Evolutionary conservation across 345 rosid species (phyloP).

Genomic region (Linum usitatissimum): DNA sequence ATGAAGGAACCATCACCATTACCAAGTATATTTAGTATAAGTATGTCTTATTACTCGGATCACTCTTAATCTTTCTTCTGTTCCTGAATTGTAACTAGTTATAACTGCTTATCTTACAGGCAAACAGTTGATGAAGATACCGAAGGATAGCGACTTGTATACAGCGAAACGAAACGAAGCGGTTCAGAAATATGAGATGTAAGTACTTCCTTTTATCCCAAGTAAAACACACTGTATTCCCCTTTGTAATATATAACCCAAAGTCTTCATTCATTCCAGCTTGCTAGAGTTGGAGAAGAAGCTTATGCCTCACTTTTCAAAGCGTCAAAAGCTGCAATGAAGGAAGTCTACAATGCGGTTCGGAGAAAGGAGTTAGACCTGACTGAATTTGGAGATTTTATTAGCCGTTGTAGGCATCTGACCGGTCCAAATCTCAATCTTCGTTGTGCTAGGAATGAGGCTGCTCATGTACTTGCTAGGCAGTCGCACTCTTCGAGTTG

Average conservation of each 20-base stretch:
- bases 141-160: slow-evolving; percentile 75
- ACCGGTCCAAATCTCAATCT: too few species aligned
- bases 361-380: too few species aligned
- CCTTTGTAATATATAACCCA: not conserved
- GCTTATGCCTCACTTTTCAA: slow-evolving; percentile 52
- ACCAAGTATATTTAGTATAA: slow-evolving; percentile 46
- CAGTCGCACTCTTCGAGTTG: too few species aligned
- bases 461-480: too few species aligned
- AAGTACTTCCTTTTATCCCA: slow-evolving; percentile 18
- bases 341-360: too few species aligned
- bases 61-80: not conserved
- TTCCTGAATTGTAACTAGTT: not conserved
- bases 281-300: slow-evolving; percentile 73
- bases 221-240: not conserved
- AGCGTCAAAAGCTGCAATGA: slow-evolving; percentile 14
- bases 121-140: slow-evolving; percentile 58
- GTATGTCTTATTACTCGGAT: slow-evolving; percentile 4
- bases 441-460: too few species aligned
- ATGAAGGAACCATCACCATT: slow-evolving; percentile 28
- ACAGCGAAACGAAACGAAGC: slow-evolving; percentile 64
- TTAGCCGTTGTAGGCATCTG: too few species aligned
- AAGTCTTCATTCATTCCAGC: slow-evolving; percentile 33
- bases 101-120: slow-evolving; percentile 21
- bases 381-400: too few species aligned
- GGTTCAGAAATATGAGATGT: slow-evolving; percentile 68